These are phyloP conservation scores for Botryotinia calthae DNA, from an alignment of 2,329 filamentous ascomycete species.

Conservation along the genomic window DNA sequence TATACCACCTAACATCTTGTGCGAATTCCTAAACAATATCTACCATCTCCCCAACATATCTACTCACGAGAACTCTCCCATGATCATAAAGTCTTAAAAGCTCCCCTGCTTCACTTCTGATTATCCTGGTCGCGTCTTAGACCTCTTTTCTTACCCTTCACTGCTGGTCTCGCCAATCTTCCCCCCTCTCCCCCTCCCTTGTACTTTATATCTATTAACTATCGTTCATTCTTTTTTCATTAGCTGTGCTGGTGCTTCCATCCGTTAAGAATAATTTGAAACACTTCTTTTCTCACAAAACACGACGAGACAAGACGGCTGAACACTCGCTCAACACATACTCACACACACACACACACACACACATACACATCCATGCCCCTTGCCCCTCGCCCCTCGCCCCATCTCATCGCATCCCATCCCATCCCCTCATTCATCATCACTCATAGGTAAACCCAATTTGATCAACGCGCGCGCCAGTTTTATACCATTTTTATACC, in stretches of 20 bases:
- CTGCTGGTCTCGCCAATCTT: not conserved
- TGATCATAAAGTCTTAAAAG: not conserved
- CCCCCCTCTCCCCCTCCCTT: not conserved
- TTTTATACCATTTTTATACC: not conserved
- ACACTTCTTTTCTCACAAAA: not conserved
- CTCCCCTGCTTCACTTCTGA: not conserved
- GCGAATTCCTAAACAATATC: not conserved
- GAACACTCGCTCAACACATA: not conserved
- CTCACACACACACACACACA: not conserved
- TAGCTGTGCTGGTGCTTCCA: not conserved
- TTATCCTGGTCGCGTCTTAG: not conserved
- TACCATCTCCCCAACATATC: not conserved
- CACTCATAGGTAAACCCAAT: not conserved
- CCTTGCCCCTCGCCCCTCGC: not conserved
- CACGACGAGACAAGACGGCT: not conserved
- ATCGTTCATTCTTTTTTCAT: not conserved
- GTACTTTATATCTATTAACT: not conserved
- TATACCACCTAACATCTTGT: not conserved
- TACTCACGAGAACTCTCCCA: not conserved
- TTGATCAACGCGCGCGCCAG: slow-evolving; percentile 6
- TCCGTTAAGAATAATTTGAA: slow-evolving; percentile 1
- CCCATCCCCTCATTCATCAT: not conserved
- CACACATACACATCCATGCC: not conserved
- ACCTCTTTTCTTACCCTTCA: not conserved
- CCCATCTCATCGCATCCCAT: too few species aligned